Conservation (phyloP, 805 yeast species). For the Citeromyces nyonsensis region DNA sequence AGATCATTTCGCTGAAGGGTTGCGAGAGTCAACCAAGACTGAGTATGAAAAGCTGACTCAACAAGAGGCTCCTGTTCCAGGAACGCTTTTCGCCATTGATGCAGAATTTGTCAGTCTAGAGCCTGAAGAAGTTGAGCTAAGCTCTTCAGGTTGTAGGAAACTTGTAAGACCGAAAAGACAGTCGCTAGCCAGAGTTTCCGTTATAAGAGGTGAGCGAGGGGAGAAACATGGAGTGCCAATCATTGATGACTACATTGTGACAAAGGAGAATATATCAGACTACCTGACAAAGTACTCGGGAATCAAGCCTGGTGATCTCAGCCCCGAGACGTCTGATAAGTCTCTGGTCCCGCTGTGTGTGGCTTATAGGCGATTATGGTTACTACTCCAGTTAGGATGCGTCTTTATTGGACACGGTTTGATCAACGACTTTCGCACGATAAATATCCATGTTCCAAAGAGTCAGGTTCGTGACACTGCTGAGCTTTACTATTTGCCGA, state of each 20-base stretch:
- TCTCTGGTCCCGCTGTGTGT: slow-evolving; percentile 68
- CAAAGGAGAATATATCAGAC: slow-evolving; percentile 58
- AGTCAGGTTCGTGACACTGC: slow-evolving; percentile 84
- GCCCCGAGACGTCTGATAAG: slow-evolving; percentile 46
- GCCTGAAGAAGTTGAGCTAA: slow-evolving; percentile 68
- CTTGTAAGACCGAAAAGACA: slow-evolving; percentile 61
- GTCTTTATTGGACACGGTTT: slow-evolving; percentile 93
- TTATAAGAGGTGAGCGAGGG: slow-evolving; percentile 57
- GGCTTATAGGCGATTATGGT: slow-evolving; percentile 83
- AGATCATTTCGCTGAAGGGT: slow-evolving; percentile 60
- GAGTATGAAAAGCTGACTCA: slow-evolving; percentile 58
- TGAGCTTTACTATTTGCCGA: slow-evolving; percentile 58
- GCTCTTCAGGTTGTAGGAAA: slow-evolving; percentile 53
- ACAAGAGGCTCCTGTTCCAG: slow-evolving; percentile 59
- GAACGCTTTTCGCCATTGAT: slow-evolving; percentile 80
- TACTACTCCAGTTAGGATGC: slow-evolving; percentile 76
- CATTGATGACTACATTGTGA: slow-evolving; percentile 84
- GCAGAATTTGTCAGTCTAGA: slow-evolving; percentile 86
- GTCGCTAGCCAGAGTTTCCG: slow-evolving; percentile 83
- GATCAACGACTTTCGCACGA: slow-evolving; percentile 81
- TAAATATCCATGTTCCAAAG: slow-evolving; percentile 79
- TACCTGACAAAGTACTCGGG: slow-evolving; percentile 88
- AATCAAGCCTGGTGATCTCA: slow-evolving; percentile 84
- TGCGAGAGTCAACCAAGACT: slow-evolving; percentile 35
- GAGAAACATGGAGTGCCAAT: slow-evolving; percentile 59